Base-by-base conservation (phyloP, 177 flowering plant species). In the Vitis hybrid region DNA sequence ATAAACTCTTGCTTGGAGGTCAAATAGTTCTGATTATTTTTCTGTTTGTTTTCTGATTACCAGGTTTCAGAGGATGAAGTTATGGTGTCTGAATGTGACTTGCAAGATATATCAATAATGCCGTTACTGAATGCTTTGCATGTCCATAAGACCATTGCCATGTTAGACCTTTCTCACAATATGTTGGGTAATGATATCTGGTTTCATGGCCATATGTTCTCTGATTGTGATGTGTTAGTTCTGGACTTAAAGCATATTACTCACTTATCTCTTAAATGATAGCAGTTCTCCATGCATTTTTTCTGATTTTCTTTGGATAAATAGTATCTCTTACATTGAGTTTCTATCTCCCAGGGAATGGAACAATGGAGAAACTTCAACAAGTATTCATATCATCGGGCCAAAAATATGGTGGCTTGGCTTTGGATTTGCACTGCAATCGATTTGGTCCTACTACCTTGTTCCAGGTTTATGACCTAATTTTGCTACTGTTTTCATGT, bases 61-160 rank as follows among this genome's bases (percentile, higher is more conserved):
- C 81, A 95, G 99, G 90, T 89, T 65, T 87, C 95, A 18, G 99
- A 93, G 68, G 99, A 95, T 80, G 98, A 93, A 81, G 80, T 95
- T 48, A 69, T 81, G 66, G 88, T 84, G 41, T 84, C 98, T 75
- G 90, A 89, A 49, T 93, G 97, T 80, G 95, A 86, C 60, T 69
- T 95, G 81, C 93, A 90, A 85, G 98, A 95, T 82, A 73, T 91
- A 58, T 91, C 98, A 55, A 72, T 87, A 53, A 68, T 82, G 41
- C 99, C 98, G 48, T 74, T 95, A 70, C 35, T 93, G 69, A 77
- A 82, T 76, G 94, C 99, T 9, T 78, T 95, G 64, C 83, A 76
- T 63, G 79, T 85, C 20, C 89, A 87, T 74, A 84, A 88, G 72
- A 80, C 90, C 57, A 77, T 89, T 78, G 84, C 97, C 21, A 68